phyloP scores from a whole-genome alignment of 2,329 filamentous ascomycete species.

The Pezicula rhizophila region DNA sequence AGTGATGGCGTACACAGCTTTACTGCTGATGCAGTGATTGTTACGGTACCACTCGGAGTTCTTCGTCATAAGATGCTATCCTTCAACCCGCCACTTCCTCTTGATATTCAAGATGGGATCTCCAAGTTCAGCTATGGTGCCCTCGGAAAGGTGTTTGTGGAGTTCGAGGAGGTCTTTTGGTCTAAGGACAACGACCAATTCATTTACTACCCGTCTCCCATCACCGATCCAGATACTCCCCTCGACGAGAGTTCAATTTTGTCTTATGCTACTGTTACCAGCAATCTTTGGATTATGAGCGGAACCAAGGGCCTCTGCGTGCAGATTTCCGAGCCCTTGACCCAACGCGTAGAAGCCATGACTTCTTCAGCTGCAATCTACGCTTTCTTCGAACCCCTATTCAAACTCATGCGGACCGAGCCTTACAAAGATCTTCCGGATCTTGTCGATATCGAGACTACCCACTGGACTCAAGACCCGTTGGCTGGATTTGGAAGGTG shows the following conservation, averaged over 20 bases:
- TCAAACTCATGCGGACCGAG: constrained; percentile 36
- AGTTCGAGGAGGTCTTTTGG: constrained; percentile 38
- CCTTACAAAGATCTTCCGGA: constrained; percentile 36
- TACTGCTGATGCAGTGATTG: constrained; percentile 32
- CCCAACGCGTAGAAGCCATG: constrained; percentile 38
- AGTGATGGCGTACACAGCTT: constrained; percentile 21
- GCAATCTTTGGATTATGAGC: constrained; percentile 38
- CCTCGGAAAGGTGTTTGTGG: constrained; percentile 37
- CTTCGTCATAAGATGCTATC: constrained; percentile 32
- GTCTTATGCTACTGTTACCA: constrained; percentile 37
- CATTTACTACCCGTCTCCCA: constrained; percentile 36
- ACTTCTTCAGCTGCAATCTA: constrained; percentile 30
- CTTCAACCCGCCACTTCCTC: constrained; percentile 32
- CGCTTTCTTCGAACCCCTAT: constrained; percentile 37
- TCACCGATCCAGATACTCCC: constrained; percentile 20
- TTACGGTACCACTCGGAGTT: constrained; percentile 33
- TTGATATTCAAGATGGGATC: constrained; percentile 30
- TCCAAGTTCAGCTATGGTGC: constrained; percentile 34
- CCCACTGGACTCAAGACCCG: constrained; percentile 37
- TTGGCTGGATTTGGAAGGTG: constrained; percentile 33
- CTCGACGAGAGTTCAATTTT: constrained; percentile 31
- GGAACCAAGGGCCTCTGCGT: constrained; percentile 35
- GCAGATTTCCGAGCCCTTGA: constrained; percentile 37
- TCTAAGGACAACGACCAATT: constrained; percentile 39
- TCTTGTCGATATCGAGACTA: constrained; percentile 34